phyloP scores from a whole-genome alignment of 2,329 filamentous ascomycete genomes.

The Phoma sp. region DNA sequence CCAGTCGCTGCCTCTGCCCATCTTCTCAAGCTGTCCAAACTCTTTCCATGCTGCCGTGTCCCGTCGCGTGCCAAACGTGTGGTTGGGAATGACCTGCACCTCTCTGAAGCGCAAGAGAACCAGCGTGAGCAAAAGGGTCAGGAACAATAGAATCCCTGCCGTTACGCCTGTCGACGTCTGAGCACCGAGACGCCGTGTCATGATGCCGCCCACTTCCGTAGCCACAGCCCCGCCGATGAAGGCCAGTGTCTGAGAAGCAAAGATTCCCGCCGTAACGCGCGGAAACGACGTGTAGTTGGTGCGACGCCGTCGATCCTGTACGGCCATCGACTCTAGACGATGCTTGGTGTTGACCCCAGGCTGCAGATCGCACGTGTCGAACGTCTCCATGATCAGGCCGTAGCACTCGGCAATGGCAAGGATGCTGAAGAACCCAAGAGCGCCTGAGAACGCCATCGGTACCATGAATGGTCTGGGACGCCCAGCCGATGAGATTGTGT shows the following conservation, averaged over 20 bases:
- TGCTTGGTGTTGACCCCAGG: conserved; percentile 68
- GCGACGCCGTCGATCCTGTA: conserved; percentile 54
- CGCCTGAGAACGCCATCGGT: conserved; percentile 69
- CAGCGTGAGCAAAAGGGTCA: conserved; percentile 68
- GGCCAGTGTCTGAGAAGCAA: conserved; percentile 71
- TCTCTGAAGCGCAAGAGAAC: conserved; percentile 70
- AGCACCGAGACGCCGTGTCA: conserved; percentile 70
- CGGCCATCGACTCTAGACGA: conserved; percentile 54
- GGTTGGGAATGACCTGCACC: conserved; percentile 72
- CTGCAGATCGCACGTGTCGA: conserved; percentile 80
- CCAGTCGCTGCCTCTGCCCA: conserved; percentile 61
- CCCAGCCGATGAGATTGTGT: conserved; percentile 70
- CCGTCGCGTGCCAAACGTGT: conserved; percentile 51
- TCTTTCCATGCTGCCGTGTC: conserved; percentile 42
- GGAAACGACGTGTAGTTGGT: conserved; percentile 81
- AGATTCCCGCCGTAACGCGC: conserved; percentile 73
- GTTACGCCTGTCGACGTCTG: conserved; percentile 72
- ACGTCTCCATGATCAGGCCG: conserved; percentile 80
- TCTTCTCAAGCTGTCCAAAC: conserved; percentile 50
- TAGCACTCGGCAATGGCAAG: conserved; percentile 78
- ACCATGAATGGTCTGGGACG: conserved; percentile 63
- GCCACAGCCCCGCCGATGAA: conserved; percentile 73
- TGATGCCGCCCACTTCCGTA: conserved; percentile 71
- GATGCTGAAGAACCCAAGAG: conserved; percentile 73
- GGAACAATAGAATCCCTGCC: conserved; percentile 68